Evolutionary conservation across 345 rosid genomes (phyloP).

Genomic region (Citrus maxima): DNA sequence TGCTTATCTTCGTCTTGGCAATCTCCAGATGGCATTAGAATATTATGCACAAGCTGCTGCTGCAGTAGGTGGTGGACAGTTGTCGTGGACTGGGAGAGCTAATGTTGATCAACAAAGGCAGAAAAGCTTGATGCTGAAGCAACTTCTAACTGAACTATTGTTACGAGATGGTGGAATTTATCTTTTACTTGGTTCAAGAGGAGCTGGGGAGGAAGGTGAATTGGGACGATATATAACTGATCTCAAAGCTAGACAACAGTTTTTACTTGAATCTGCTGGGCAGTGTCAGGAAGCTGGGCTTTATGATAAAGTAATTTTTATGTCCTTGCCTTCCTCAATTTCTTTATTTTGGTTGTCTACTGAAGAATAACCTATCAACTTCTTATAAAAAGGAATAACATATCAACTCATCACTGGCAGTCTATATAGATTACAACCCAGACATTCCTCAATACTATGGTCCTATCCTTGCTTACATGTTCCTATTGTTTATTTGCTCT

Average conservation of each 20-base stretch:
- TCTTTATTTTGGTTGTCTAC: background rate
- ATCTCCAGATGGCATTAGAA: conserved; percentile 75
- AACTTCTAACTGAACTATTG: conserved; percentile 82
- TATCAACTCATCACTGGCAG: background rate
- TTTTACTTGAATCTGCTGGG: conserved; percentile 82
- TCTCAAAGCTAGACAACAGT: conserved; percentile 62
- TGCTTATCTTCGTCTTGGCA: conserved; percentile 68
- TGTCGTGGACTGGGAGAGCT: conserved; percentile 84
- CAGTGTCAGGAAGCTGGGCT: conserved; percentile 89
- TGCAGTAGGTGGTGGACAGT: conserved; percentile 86
- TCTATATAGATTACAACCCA: background rate
- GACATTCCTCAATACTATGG: background rate
- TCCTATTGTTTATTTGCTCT: background rate
- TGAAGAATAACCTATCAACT: no score
- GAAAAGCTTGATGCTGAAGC: conserved; percentile 82
- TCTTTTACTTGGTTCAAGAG: conserved; percentile 80
- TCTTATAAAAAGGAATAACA: background rate
- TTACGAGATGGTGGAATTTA: conserved; percentile 83
- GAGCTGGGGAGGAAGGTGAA: conserved; percentile 94
- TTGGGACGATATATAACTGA: conserved; percentile 70
- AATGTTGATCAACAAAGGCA: conserved; percentile 84
- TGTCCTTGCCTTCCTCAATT: background rate
- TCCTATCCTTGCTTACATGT: background rate
- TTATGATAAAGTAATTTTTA: conserved; percentile 73
- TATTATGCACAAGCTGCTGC: conserved; percentile 98